Conservation (phyloP, 202 grass and related monocot species). For the Brachypodium distachyon region DNA sequence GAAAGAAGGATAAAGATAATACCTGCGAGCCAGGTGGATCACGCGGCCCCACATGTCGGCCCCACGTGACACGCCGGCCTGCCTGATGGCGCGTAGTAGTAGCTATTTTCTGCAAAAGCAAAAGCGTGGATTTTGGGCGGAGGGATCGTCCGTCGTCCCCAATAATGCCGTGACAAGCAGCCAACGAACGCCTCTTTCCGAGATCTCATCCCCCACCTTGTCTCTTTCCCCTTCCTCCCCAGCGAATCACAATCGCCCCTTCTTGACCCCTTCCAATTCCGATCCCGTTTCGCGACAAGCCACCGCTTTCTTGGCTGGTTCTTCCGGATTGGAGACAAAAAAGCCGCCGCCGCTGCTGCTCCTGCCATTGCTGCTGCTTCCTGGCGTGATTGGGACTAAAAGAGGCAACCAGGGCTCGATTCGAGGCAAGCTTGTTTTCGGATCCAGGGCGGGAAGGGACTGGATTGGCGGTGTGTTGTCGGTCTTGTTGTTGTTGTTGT, state of each 20-base stretch:
- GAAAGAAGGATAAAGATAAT: not conserved
- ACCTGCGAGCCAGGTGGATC: not conserved
- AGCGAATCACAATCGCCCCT: not conserved
- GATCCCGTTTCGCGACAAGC: not conserved
- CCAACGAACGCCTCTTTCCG: slow-evolving; percentile 9
- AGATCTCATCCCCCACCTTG: not conserved
- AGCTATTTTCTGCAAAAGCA: slow-evolving; percentile 29
- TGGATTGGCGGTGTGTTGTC: not conserved
- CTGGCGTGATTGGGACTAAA: not conserved
- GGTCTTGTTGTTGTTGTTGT: no score
- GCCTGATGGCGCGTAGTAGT: slow-evolving; percentile 14
- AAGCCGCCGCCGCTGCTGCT: not conserved
- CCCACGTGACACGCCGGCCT: not conserved
- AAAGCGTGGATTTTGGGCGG: slow-evolving; percentile 5
- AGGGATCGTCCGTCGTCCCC: not conserved
- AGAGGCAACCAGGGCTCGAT: not conserved
- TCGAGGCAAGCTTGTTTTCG: not conserved
- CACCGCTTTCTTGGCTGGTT: not conserved
- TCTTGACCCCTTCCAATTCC: not conserved
- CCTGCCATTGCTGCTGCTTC: not conserved
- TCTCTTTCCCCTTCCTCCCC: not conserved
- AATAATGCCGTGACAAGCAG: slow-evolving; percentile 29
- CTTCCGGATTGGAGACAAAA: not conserved
- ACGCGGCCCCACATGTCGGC: slow-evolving; percentile 9
- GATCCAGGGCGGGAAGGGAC: not conserved